A percentile compares a stretch with the other conserved stretches of the same genome.
These are phyloP conservation scores for Quercus rubra DNA, from an alignment of 306 rosid genomes.

Conservation along the genomic window DNA sequence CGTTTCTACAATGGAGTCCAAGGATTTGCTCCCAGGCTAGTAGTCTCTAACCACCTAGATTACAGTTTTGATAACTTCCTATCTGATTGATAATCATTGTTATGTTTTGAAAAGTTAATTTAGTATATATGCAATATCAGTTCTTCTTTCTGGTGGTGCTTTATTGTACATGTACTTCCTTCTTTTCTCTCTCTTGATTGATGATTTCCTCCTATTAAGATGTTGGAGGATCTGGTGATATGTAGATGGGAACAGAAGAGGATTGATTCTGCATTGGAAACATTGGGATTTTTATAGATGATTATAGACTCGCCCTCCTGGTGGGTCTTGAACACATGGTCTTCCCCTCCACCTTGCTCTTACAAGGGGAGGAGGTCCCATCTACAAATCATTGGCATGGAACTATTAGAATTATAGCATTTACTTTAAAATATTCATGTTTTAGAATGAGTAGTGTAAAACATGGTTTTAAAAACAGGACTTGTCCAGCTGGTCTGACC, in stretches of 20 bases:
- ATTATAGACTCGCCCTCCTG: too few relatives aligned
- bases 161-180: not conserved
- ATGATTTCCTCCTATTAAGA: constrained; percentile 3
- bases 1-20: constrained; percentile 92
- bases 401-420: not conserved
- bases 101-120: not conserved
- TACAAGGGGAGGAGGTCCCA: too few relatives aligned
- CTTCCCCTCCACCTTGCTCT: too few relatives aligned
- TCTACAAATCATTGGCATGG: too few relatives aligned
- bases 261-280: too few relatives aligned
- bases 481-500: too few relatives aligned
- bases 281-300: too few relatives aligned
- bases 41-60: constrained; percentile 34
- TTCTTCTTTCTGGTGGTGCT: not conserved
- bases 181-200: not conserved
- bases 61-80: constrained; percentile 1
- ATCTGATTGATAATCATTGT: not conserved
- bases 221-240: not conserved
- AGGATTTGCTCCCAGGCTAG: constrained; percentile 92
- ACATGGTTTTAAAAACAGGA: too few relatives aligned
- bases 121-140: not conserved
- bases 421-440: not conserved
- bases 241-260: not conserved
- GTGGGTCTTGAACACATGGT: too few relatives aligned
- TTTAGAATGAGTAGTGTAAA: not conserved